These are phyloP conservation scores for Daldinia vernicosa DNA, from an alignment of 495 filamentous ascomycete genomes.

Conservation along the genomic window DNA sequence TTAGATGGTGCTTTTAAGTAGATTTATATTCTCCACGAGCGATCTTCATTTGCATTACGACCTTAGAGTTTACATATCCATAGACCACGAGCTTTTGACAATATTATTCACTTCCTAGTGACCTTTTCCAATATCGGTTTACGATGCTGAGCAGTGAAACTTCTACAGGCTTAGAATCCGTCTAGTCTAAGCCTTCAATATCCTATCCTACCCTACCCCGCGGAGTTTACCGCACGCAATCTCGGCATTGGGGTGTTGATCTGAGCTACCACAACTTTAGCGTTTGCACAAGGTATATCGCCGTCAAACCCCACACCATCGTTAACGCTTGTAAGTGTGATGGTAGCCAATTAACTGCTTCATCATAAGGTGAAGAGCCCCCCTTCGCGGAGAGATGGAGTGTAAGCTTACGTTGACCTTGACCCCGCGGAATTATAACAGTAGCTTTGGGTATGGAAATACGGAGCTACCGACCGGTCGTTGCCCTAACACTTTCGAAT, in stretches of 20 bases:
- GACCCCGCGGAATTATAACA: too few species aligned
- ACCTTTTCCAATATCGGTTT: not conserved
- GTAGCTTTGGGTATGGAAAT: not conserved
- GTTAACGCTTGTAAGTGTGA: not conserved
- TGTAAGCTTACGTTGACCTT: not conserved
- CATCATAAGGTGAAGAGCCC: not conserved
- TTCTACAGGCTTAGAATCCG: not conserved
- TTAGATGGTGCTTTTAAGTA: conserved; percentile 53
- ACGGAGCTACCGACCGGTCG: not conserved
- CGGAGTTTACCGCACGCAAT: not conserved
- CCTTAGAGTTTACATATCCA: conserved; percentile 6
- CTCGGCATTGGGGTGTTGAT: not conserved
- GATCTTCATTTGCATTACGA: not conserved
- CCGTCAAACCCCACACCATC: not conserved
- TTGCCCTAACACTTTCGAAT: not conserved
- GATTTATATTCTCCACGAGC: conserved; percentile 8
- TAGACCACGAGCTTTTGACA: conserved; percentile 13
- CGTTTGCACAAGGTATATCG: too few species aligned
- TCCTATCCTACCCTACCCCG: not conserved
- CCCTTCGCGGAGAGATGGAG: not conserved
- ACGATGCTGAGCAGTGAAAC: not conserved
- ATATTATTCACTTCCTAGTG: not conserved
- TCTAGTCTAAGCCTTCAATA: not conserved
- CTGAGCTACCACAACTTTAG: not conserved
- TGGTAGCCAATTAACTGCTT: not conserved